Base-by-base conservation (phyloP, 2,329 filamentous ascomycete genomes). In the Atkinsonella hypoxylon region DNA sequence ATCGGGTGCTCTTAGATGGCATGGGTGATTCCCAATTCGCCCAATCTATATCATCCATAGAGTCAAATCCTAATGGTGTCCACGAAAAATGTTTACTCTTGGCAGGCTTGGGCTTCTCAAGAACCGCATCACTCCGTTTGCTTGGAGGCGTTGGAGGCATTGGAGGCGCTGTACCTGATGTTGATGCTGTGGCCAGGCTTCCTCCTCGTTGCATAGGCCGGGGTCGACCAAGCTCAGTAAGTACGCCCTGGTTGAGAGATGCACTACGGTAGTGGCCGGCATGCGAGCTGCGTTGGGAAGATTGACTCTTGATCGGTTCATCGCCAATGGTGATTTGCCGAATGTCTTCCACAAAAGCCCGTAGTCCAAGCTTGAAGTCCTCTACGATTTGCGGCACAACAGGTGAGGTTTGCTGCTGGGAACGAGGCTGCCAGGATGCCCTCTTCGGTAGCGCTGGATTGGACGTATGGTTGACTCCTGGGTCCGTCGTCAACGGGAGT, bases 281-380 rank as follows among this genome's bases (percentile, higher is more conserved):
- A n/a, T 48, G 52, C 1, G 34, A 36, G 40, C 22, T 51, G 55
- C 50, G 62, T 47, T 58, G 57, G 32, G 53, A 49, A 36, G 56
- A 12, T 31, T 64, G 63, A 13, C 81, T 83, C 53, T 75, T 81
- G 55, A 89, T 80, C 15, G 83, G 87, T 70, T 98, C 93, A 50
- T 98, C 93, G 22, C 93, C 93, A 7, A 98, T 89, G 0, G 93
- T 95, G 13, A 91, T 94, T 67, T 97, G 93, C 57, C 90, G 79
- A 45, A 98, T 81, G 63, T 98, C 93, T 64, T 97, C 93, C 53
- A 95, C 82, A 67, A 98, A 98, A 1, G 88, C 95, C 81, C 87
- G 90, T 46, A 98, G 71, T 2, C 93, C 91, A 48, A 93, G 81
- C 64, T 84, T 88, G 66, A 98, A 82, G 67, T 96, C 93, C 53